These are phyloP conservation scores for Sporothrix humicola DNA, from an alignment of 2,329 filamentous ascomycete genomes.

Conservation along the genomic window DNA sequence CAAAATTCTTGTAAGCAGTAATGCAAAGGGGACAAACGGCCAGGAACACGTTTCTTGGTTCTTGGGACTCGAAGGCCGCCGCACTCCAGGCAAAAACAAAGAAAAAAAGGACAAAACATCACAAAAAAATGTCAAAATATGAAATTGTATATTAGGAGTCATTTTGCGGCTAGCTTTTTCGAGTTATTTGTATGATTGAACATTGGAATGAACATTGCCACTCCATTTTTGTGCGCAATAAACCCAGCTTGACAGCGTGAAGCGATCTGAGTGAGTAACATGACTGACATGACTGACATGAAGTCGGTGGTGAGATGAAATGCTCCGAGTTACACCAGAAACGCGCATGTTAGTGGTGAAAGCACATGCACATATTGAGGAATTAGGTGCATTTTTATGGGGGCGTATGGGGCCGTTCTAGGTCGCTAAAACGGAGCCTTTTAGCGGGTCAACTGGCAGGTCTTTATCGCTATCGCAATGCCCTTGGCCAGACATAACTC, in stretches of 20 bases:
- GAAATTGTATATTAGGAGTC: conserved; percentile 26
- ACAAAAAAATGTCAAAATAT: conserved; percentile 23
- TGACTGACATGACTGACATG: too few species aligned
- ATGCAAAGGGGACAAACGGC: background rate
- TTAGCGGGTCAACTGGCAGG: conserved; percentile 9
- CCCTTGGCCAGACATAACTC: background rate
- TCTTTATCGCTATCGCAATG: conserved; percentile 2
- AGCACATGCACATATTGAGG: too few species aligned
- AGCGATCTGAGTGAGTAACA: too few species aligned
- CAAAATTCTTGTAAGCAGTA: too few species aligned
- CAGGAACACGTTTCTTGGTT: background rate
- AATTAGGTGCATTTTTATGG: conserved; percentile 15
- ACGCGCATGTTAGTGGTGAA: background rate
- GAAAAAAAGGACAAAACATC: background rate
- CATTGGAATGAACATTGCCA: conserved; percentile 3
- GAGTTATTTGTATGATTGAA: conserved; percentile 26
- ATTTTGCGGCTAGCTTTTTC: conserved; percentile 23
- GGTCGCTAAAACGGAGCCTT: background rate
- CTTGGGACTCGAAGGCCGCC: conserved; percentile 18
- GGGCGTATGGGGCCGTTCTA: background rate
- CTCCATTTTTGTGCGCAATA: background rate
- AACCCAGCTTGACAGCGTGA: too few species aligned
- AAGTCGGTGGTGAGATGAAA: conserved; percentile 1
- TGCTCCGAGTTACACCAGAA: background rate
- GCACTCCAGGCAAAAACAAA: conserved; percentile 28